Base-by-base conservation (phyloP, 768 basidiomycete species). In the Sarcomyxa edulis region DNA sequence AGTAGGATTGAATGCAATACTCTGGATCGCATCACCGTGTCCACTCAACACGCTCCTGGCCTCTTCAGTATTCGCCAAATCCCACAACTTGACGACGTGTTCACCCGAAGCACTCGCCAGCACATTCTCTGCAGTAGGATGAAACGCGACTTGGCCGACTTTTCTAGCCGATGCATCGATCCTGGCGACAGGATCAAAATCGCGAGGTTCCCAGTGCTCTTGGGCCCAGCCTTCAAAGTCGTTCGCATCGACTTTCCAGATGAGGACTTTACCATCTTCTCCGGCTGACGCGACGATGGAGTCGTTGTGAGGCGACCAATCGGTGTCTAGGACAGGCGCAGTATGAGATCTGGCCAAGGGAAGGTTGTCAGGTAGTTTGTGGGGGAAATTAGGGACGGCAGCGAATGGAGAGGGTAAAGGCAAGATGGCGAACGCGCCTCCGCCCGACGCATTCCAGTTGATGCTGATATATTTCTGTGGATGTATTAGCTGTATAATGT, bases 241-340 rank as follows among this genome's bases (percentile, higher is more conserved):
- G 32, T 57, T 54, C 2, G 68, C 44, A 23, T 78, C 75, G 36
- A 97, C 81, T 55, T 90, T 87, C 85, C 92, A 97, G 55, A 99
- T 72, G 65, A 90, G 76, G 48, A 87, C 74, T 53, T 94, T 92
- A 29, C 94, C 92, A 56, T 99, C 96, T 59, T 99, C 95, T 33
- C 86, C 92, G 11, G 76, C 90, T 1, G 91, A 94, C 2, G 87
- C 95, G 48, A 96, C 86, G 51, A 95, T 69, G 5, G 75, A 68
- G 62, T 98, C 95, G 53, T 93, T 83, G 58, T 95, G 91, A 0
- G 93, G 94, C 0, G 87, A 90, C 92, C 93, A 98, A 54, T 87
- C 89, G 0, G 95, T 98, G 62, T 98, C 95, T 25, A 98, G 84
- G 21, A 91, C 86, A 18, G 86, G 68, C 2, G 80, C 85, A 1